phyloP scores from a whole-genome alignment of 257 asterid species.

The Capsicum rhomboideum region DNA sequence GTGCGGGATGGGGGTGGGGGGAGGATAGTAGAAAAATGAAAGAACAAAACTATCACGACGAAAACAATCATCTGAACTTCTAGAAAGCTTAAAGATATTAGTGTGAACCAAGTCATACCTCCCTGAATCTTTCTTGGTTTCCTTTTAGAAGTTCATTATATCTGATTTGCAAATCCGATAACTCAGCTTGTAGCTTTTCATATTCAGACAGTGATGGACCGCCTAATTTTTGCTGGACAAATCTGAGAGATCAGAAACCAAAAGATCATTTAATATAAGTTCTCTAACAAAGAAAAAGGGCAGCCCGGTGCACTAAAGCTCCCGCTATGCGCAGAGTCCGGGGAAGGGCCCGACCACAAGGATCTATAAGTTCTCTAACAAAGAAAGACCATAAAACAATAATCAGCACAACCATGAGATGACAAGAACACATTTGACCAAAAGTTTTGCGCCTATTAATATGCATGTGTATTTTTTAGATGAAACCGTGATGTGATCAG shows the following conservation, averaged over 20 bases:
- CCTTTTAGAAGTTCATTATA: constrained; percentile 55
- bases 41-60: neutral
- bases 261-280: neutral
- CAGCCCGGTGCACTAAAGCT: too few relatives aligned
- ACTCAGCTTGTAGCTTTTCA: constrained; percentile 73
- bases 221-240: constrained; percentile 84
- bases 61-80: neutral
- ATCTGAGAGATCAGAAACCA: constrained; percentile 36
- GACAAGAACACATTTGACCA: neutral
- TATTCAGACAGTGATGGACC: constrained; percentile 75
- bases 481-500: neutral
- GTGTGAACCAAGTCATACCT: constrained; percentile 35
- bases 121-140: constrained; percentile 65
- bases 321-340: too few relatives aligned
- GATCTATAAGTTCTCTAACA: neutral
- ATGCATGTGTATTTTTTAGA: neutral
- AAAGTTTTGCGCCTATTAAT: neutral
- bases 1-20: too few relatives aligned
- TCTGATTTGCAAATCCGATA: constrained; percentile 51
- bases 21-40: neutral
- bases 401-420: neutral
- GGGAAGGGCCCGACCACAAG: too few relatives aligned
- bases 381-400: neutral
- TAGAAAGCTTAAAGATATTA: neutral
- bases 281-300: neutral